Percentiles rank a stretch among this genome's conserved stretches.
Evolutionary conservation across 179 eudicot species (phyloP).

Genomic region (Beta corolliflora): DNA sequence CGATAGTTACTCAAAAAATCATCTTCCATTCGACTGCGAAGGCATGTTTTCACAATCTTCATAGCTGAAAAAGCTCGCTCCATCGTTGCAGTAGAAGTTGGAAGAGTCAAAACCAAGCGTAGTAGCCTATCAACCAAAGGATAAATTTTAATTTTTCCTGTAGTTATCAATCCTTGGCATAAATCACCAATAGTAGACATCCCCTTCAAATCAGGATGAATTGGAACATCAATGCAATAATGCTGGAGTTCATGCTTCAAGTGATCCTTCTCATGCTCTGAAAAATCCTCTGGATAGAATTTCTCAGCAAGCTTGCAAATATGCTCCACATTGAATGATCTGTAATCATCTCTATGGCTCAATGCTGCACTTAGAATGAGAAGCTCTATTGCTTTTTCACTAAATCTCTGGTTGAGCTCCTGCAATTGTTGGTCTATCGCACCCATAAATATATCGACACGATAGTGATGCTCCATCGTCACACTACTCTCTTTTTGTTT

Average conservation of each 20-base stretch:
- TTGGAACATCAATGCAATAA: background rate
- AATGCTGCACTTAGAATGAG: background rate
- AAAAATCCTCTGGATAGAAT: background rate
- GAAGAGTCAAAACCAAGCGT: background rate
- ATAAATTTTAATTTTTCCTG: background rate
- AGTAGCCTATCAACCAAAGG: slow-evolving; percentile 15
- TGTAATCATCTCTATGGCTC: slow-evolving; percentile 1
- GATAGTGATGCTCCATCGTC: too few relatives aligned
- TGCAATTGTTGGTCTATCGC: background rate
- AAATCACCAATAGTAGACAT: background rate
- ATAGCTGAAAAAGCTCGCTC: background rate
- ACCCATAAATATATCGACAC: background rate
- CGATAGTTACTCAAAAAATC: too few relatives aligned
- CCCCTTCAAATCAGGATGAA: background rate
- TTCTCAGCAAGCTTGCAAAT: background rate
- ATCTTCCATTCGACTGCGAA: too few relatives aligned
- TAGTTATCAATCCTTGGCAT: background rate
- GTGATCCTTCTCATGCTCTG: background rate
- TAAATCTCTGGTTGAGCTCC: slow-evolving; percentile 14
- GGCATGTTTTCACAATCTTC: too few relatives aligned
- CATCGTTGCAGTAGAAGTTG: background rate
- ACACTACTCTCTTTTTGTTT: too few relatives aligned
- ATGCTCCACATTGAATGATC: background rate
- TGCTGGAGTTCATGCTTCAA: background rate
- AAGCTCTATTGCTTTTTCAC: background rate